These are phyloP conservation scores for Smallanthus sonchifolius DNA, from an alignment of 129 eudicot species.

Conservation along the genomic window DNA sequence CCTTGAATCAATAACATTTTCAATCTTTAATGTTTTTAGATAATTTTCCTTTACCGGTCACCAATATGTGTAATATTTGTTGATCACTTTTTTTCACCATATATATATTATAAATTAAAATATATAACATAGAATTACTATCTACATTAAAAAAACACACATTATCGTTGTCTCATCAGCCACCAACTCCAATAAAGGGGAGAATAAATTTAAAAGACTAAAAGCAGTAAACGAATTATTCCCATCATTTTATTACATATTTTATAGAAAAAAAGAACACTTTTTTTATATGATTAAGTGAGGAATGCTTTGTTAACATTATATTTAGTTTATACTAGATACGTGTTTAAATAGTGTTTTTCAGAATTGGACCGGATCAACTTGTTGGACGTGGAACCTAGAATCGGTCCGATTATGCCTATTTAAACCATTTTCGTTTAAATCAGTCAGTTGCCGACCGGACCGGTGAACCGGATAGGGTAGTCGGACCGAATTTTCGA, in stretches of 20 bases:
- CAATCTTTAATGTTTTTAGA: too few species aligned
- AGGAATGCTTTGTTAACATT: background rate
- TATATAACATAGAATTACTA: background rate
- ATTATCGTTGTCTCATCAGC: conserved; percentile 14
- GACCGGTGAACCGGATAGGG: too few species aligned
- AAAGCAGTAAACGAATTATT: conserved; percentile 19
- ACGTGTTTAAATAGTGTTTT: too few species aligned
- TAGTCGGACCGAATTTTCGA: too few species aligned
- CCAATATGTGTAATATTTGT: background rate
- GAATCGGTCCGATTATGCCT: too few species aligned
- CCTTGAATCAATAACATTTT: too few species aligned
- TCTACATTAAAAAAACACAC: background rate
- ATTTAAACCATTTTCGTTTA: too few species aligned
- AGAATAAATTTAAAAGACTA: conserved; percentile 25
- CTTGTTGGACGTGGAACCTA: too few species aligned
- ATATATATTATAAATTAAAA: too few species aligned
- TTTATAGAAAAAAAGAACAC: background rate
- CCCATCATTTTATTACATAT: background rate
- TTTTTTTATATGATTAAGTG: background rate
- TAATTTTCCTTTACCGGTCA: too few species aligned
- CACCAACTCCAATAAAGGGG: conserved; percentile 30
- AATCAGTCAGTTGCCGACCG: too few species aligned
- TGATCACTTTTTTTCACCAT: background rate
- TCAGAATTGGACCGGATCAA: too few species aligned
- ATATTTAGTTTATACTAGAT: background rate